phyloP scores from a whole-genome alignment of 257 asterid species.

The Fraxinus americana region DNA sequence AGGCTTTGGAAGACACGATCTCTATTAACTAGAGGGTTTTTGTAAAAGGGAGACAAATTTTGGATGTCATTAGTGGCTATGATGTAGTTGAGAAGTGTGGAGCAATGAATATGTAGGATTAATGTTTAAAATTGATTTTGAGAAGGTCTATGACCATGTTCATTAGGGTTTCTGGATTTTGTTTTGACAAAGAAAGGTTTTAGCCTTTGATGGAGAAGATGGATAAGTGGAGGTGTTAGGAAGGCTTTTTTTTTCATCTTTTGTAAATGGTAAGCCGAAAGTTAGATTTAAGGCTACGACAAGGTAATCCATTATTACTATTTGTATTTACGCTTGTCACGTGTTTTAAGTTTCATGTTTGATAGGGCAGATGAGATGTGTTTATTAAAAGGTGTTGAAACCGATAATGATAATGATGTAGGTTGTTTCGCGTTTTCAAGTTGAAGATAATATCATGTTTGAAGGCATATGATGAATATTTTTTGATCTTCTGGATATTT shows the following conservation, averaged over 20 bases:
- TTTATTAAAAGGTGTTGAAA: not conserved
- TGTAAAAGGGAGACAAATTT: not conserved
- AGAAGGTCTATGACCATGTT: not conserved
- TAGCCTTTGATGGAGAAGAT: not conserved
- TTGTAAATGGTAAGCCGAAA: not conserved
- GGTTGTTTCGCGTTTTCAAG: not conserved
- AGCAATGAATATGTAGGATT: not conserved
- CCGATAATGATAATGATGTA: not conserved
- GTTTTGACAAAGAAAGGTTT: not conserved
- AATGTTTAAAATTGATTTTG: not conserved
- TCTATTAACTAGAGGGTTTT: not conserved
- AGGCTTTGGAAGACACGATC: not conserved
- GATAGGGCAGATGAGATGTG: not conserved
- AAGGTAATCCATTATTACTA: not conserved
- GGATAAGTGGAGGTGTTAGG: not conserved
- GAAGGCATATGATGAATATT: not conserved
- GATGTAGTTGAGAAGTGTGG: not conserved
- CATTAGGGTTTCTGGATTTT: not conserved
- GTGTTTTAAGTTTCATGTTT: not conserved
- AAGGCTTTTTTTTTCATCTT: not conserved
- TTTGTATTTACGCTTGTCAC: not conserved
- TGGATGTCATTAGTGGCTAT: not conserved
- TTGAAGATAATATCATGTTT: not conserved
- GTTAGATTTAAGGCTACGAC: not conserved
- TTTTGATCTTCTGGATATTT: not conserved